These are phyloP conservation scores for Cyberlindnera nakhonratchasimensis DNA, from an alignment of 805 yeast genomes.

Conservation along the genomic window DNA sequence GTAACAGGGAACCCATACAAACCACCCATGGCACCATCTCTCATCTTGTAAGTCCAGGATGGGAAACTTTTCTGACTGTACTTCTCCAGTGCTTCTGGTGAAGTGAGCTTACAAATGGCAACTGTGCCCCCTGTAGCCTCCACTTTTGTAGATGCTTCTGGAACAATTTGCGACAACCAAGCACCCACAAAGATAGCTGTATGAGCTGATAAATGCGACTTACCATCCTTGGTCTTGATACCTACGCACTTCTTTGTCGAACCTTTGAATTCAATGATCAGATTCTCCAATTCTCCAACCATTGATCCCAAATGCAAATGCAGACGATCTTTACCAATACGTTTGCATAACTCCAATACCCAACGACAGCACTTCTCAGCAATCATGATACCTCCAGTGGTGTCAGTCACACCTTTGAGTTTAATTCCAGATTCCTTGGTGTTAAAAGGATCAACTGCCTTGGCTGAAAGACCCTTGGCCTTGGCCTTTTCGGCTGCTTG, in stretches of 20 bases:
- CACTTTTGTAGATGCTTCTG: constrained; percentile 28
- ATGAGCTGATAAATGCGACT: constrained; percentile 2
- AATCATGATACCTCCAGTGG: constrained; percentile 30
- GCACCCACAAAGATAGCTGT: constrained; percentile 18
- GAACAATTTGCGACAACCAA: constrained; percentile 24
- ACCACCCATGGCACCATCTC: constrained; percentile 31
- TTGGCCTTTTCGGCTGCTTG: constrained; percentile 24
- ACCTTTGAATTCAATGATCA: constrained; percentile 2
- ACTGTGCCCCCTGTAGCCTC: constrained; percentile 34
- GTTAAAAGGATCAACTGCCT: constrained; percentile 24
- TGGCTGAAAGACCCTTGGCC: constrained; percentile 18
- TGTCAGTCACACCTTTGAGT: constrained; percentile 28
- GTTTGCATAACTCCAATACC: constrained; percentile 26
- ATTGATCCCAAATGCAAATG: constrained; percentile 22
- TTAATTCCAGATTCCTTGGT: constrained; percentile 14
- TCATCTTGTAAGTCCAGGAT: constrained; percentile 30
- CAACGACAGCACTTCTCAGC: constrained; percentile 34
- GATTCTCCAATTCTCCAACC: constrained; percentile 5
- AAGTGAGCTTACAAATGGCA: constrained; percentile 25
- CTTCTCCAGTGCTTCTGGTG: constrained; percentile 19
- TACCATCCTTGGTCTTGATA: constrained; percentile 19
- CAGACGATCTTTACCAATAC: constrained; percentile 24
- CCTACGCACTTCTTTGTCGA: constrained; percentile 22
- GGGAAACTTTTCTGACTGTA: constrained; percentile 26
- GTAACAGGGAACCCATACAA: constrained; percentile 31